Base-by-base conservation (phyloP, 495 filamentous ascomycete species). In the Gamarada debralockiae region DNA sequence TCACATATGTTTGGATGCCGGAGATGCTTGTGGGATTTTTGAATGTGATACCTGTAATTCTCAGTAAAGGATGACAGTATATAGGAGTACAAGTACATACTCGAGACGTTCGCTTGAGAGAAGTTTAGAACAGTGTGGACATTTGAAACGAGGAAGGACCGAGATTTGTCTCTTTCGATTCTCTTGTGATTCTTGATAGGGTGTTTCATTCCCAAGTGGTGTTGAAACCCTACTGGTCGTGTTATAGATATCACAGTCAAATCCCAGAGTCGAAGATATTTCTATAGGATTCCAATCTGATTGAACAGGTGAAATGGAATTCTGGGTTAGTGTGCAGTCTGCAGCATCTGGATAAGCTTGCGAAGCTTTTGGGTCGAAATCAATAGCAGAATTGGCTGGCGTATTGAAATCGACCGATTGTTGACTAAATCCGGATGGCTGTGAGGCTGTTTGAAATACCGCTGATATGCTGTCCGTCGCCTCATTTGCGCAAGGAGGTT, bases 191-290 rank as follows among this genome's bases (percentile, higher is more conserved):
- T n/a, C n/a, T n/a, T n/a, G n/a, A n/a, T n/a, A n/a, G n/a, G n/a
- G n/a, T n/a, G n/a, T n/a, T n/a, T n/a, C n/a, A n/a, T n/a, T n/a
- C n/a, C n/a, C n/a, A n/a, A n/a, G n/a, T n/a, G n/a, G n/a, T n/a
- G n/a, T n/a, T n/a, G n/a, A n/a, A n/a, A n/a, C n/a, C n/a, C n/a
- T n/a, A n/a, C n/a, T n/a, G n/a, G n/a, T n/a, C n/a, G n/a, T n/a
- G n/a, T 18, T 44, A 14, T 20, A 7, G 3, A 22, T 46, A 57
- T 73, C 78, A 86, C 22, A 34, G n/a, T n/a, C 31, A 34, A 34
- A 34, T 8, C n/a, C 31, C n/a, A 34, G 31, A 34, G 8, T 34
- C 31, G 31, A 34, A 34, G 31, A 34, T 44, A 4, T 3, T 44
- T 15, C 6, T 13, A 22, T 12, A 44, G 4, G 22, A 22, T 44